Base-by-base conservation (phyloP, 768 basidiomycete genomes). In the Phaeolepiota aurea region DNA sequence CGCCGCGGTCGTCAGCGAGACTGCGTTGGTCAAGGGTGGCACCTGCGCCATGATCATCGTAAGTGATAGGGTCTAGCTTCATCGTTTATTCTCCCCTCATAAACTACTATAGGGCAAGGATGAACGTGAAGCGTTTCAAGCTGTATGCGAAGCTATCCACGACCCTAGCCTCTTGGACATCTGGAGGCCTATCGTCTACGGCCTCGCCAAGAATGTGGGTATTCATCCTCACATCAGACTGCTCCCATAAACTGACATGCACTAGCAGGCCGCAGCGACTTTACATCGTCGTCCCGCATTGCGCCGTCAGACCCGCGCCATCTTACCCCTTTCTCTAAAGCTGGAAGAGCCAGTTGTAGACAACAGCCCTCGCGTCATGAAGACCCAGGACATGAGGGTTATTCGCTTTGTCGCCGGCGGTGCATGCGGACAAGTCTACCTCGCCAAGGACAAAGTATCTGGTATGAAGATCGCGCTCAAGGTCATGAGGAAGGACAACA, bases 351-450 rank as follows among this genome's bases (percentile, higher is more conserved):
- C 25, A 28, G 25, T 28, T 28, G 25, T n/a, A 7, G 25, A 7
- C n/a, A 28, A 7, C 7, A 7, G 7, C 7, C 7, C 7, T 7
- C n/a, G 7, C 25, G 7, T n/a, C 7, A 7, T 7, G 25, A 28
- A 28, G 7, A 28, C 7, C 25, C 7, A 7, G 25, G 25, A 35
- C 33, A 7, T 35, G n/a, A 15, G 16, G 18, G 15, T 35, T 35
- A n/a, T 35, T 16, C 33, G 18, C 7, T n/a, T 35, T 19, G 33
- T 51, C 14, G 46, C 45, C 38, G 33, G 42, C 7, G 49, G 47
- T 4, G 49, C 44, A 1, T 44, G 45, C 25, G 49, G 49, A 5
- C 44, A 45, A 20, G 49, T 51, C 13, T 51, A 51, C 19, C 37
- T 48, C 3, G 44, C 49, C 13, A 41, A 16, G 7, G 37, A 42